These are phyloP conservation scores for Xylaria intraflava DNA, from an alignment of 495 filamentous ascomycete genomes.

Conservation along the genomic window DNA sequence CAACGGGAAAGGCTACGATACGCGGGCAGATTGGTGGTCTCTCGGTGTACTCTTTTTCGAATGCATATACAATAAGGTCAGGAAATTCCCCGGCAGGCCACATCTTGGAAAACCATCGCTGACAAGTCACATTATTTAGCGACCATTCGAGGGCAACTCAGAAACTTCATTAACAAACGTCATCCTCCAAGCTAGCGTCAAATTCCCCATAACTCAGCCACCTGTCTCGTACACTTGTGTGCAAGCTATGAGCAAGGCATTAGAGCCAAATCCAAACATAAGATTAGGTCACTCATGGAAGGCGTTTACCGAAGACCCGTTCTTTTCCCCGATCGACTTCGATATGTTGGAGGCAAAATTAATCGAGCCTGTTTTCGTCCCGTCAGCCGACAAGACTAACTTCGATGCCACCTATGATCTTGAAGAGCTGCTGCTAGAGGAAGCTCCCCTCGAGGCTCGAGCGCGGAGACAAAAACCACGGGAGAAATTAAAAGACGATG, in stretches of 20 bases:
- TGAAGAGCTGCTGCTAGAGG: constrained; percentile 88
- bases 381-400: constrained; percentile 95
- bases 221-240: constrained; percentile 80
- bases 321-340: constrained; percentile 86
- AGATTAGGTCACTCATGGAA: constrained; percentile 78
- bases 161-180: constrained; percentile 72
- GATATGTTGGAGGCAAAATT: constrained; percentile 79
- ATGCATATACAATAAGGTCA: constrained; percentile 97
- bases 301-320: constrained; percentile 77
- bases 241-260: constrained; percentile 72
- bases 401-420: constrained; percentile 98
- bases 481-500: constrained; percentile 85
- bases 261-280: constrained; percentile 72
- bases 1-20: constrained; percentile 73
- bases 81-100: constrained; percentile 13
- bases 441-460: constrained; percentile 88
- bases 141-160: constrained; percentile 84
- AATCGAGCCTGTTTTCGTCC: constrained; percentile 83
- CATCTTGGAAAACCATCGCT: constrained; percentile 9
- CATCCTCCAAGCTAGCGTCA: constrained; percentile 76
- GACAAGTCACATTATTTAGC: constrained; percentile 44
- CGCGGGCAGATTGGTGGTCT: constrained; percentile 97
- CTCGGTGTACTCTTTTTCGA: constrained; percentile 95
- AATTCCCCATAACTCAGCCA: constrained; percentile 82
- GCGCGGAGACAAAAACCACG: constrained; percentile 89